Evolutionary conservation across 805 yeast species (phyloP).

Genomic region (Suhomyces sp.): DNA sequence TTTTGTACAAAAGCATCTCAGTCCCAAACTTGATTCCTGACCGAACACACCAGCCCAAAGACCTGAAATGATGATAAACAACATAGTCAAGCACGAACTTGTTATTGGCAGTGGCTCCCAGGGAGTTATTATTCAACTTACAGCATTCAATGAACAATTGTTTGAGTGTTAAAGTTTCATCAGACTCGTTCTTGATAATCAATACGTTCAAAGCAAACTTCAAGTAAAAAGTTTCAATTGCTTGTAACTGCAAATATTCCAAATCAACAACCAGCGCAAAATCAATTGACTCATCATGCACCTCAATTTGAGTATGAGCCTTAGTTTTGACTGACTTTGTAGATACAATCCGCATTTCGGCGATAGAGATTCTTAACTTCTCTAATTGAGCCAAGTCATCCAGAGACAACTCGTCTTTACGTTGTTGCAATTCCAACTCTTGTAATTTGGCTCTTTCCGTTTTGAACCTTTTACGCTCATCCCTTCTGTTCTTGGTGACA

Average conservation of each 20-base stretch:
- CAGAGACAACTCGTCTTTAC: conserved; percentile 22
- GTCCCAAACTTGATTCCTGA: conserved; percentile 91
- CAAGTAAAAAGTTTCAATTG: conserved; percentile 73
- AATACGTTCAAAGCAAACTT: conserved; percentile 54
- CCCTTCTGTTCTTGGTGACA: conserved; percentile 68
- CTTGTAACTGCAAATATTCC: conserved; percentile 67
- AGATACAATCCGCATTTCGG: too few species aligned
- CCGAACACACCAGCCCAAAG: conserved; percentile 92
- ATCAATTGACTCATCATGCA: conserved; percentile 13
- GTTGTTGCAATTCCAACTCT: conserved; percentile 50
- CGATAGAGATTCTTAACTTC: too few species aligned
- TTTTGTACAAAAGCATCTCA: conserved; percentile 75
- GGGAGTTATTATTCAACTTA: conserved; percentile 1
- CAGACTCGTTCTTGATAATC: conserved; percentile 25
- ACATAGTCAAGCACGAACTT: conserved; percentile 57
- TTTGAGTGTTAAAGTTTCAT: conserved; percentile 14
- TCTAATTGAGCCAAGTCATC: too few species aligned
- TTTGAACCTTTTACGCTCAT: conserved; percentile 72
- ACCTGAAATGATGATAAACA: conserved; percentile 82
- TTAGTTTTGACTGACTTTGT: too few species aligned
- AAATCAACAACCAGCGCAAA: conserved; percentile 19
- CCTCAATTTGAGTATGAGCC: too few species aligned
- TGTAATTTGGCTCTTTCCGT: conserved; percentile 52
- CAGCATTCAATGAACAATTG: conserved; percentile 29
- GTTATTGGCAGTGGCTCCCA: conserved; percentile 3